A percentile compares a stretch with the other conserved stretches of the same genome.
Conservation (phyloP, 192 early-diverging fungal genomes). For the Obelidium mucronatum region DNA sequence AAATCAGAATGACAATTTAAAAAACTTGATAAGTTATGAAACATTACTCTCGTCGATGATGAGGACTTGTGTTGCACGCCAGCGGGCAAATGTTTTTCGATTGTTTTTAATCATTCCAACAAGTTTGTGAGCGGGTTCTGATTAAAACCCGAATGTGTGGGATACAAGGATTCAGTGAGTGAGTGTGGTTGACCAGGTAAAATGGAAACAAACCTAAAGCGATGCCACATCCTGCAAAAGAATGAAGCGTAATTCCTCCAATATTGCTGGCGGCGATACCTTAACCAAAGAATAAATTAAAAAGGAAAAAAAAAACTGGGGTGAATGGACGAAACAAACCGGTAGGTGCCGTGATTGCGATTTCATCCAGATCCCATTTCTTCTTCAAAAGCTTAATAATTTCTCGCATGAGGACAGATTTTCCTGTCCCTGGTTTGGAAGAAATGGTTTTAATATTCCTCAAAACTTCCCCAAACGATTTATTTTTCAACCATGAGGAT, state of each 20-base stretch:
- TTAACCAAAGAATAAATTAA: constrained; percentile 33
- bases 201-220: constrained; percentile 34
- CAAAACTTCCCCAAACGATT: too few species aligned
- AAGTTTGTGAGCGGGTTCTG: constrained; percentile 2
- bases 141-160: not conserved
- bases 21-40: too few species aligned
- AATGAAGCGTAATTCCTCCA: constrained; percentile 63
- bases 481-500: too few species aligned
- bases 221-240: constrained; percentile 58
- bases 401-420: constrained; percentile 47
- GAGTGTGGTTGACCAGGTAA: not conserved
- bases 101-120: constrained; percentile 24
- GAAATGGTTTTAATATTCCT: constrained; percentile 5
- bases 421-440: constrained; percentile 51
- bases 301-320: not conserved
- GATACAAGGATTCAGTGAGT: not conserved
- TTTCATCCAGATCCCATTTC: constrained; percentile 37
- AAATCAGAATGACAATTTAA: not conserved
- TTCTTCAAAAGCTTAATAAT: constrained; percentile 47
- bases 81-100: constrained; percentile 25
- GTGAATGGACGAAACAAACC: not conserved
- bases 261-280: constrained; percentile 70
- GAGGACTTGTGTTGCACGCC: constrained; percentile 46
- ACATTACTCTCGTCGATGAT: constrained; percentile 59
- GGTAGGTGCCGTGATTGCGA: constrained; percentile 57